Base-by-base conservation (phyloP, 2,329 filamentous ascomycete species). In the Penicillium thymicola region DNA sequence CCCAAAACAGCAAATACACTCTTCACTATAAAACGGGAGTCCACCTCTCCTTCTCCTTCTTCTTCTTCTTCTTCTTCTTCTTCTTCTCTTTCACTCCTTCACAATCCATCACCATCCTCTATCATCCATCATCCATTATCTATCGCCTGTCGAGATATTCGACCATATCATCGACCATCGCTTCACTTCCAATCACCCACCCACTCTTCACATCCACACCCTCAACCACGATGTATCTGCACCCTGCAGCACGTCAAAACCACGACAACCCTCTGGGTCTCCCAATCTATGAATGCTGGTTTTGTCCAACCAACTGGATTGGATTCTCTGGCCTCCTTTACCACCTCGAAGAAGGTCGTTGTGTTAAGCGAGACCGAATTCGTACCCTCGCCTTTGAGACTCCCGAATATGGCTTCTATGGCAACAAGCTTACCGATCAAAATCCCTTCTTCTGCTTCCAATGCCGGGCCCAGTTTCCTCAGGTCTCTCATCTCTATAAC, bases 281-380 rank as follows among this genome's bases (percentile, higher is more conserved):
- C 0, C 32, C n/a, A 4, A 32, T 36, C 6, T 55, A 55, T 13
- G 45, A 55, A 37, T 56, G 54, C 21, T 56, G 54, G 54, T 55
- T 55, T 16, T 55, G 54, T 11, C 16, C 21, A 13, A 27, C 23
- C 0, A 13, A 21, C 16, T 56, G 41, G 18, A 11, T 30, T 4
- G 54, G 48, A 0, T 56, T 56, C 10, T 52, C 48, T 1, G 48
- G 27, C 2, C 34, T 56, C 1, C 54, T 56, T 1, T 36, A 11
- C 4, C 54, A 56, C 21, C 41, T 51, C 1, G 54, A 56, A 32
- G 11, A 45, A 7, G 48, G 48, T 4, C 16, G 32, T 2, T 56
- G 54, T 5, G 48, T 56, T 3, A 52, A 46, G 32, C n/a, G 18
- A 3, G 27, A 52, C 2, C 48, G 48, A 0, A 56, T 56, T 2